Percentiles rank a stretch among this genome's conserved stretches.
Evolutionary conservation across 176 grass and related monocot species (phyloP).

Genomic region (Zea luxurians): DNA sequence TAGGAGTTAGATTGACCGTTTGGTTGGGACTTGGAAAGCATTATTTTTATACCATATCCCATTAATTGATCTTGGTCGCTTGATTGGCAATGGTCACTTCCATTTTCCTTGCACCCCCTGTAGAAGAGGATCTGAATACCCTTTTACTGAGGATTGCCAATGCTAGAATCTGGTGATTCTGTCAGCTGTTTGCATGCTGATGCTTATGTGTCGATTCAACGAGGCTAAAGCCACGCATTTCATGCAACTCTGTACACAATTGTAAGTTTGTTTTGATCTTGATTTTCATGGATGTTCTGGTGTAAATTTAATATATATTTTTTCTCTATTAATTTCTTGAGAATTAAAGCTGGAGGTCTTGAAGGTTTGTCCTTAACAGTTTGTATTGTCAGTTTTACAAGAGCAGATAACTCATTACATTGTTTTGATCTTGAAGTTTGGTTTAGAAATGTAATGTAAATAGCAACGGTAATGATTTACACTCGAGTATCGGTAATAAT

Average conservation of each 20-base stretch:
- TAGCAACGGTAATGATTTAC: no score
- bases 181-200: constrained; percentile 18
- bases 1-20: constrained; percentile 29
- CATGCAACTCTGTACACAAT: constrained; percentile 33
- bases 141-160: background rate
- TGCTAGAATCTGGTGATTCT: constrained; percentile 4
- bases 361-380: constrained; percentile 30
- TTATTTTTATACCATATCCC: constrained; percentile 41
- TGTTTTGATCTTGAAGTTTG: no score
- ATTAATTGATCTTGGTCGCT: constrained; percentile 34
- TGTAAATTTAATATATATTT: constrained; percentile 41
- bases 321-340: background rate
- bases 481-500: no score
- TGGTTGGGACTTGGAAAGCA: constrained; percentile 32
- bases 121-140: no score
- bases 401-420: background rate
- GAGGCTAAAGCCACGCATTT: constrained; percentile 30
- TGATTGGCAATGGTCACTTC: constrained; percentile 26
- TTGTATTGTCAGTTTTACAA: constrained; percentile 38
- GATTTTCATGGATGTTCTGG: constrained; percentile 22
- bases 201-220: constrained; percentile 19
- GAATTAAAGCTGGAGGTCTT: background rate
- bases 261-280: constrained; percentile 40
- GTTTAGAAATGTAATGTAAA: no score
- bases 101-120: background rate